These are phyloP conservation scores for Glonium stellatum DNA, from an alignment of 495 filamentous ascomycete genomes.

Conservation along the genomic window DNA sequence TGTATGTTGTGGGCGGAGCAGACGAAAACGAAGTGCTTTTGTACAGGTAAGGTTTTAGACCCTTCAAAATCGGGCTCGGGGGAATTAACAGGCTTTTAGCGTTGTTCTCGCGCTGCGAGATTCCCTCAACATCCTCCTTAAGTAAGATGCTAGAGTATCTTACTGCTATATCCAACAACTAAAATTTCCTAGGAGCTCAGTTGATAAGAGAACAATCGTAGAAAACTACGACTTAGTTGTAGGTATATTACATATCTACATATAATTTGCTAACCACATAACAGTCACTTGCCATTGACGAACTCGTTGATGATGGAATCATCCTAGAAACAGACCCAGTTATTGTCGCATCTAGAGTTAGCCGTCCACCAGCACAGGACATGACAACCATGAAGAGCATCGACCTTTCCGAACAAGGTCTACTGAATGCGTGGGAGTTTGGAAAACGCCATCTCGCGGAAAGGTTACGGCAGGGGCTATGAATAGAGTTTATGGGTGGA, in stretches of 20 bases:
- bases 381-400: conserved; percentile 81
- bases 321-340: conserved; percentile 95
- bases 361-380: conserved; percentile 85
- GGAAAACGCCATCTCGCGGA: conserved; percentile 88
- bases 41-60: conserved; percentile 40
- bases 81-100: conserved; percentile 37
- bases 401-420: conserved; percentile 90
- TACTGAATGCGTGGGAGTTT: conserved; percentile 92
- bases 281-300: conserved; percentile 86
- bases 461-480: conserved; percentile 64
- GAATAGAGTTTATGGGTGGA: background rate
- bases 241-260: conserved; percentile 21
- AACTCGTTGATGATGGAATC: conserved; percentile 88
- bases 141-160: conserved; percentile 48
- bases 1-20: conserved; percentile 85
- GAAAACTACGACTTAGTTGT: conserved; percentile 81
- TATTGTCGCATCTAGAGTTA: conserved; percentile 82
- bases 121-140: conserved; percentile 83
- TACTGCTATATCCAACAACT: background rate
- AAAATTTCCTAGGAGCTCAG: conserved; percentile 59
- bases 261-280: conserved; percentile 24
- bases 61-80: too few species aligned
- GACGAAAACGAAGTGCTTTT: conserved; percentile 97
- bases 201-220: conserved; percentile 93
- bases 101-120: conserved; percentile 84